Evolutionary conservation across 2,329 filamentous ascomycete genomes (phyloP).

Genomic region (Ophiostoma ulmi): DNA sequence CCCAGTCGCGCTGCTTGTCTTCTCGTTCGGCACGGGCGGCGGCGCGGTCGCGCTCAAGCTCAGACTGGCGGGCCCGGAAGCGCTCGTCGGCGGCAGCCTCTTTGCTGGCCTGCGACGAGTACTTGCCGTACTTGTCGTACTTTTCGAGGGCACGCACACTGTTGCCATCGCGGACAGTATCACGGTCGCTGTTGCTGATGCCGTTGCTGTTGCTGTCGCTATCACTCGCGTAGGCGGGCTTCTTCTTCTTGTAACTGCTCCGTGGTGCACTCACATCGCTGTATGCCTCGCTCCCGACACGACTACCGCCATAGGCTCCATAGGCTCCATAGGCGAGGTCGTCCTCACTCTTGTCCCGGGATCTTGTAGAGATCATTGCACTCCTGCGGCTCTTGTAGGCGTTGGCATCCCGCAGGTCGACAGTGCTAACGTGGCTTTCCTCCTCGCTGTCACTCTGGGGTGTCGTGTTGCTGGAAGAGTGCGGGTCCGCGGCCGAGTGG

Average conservation of each 20-base stretch:
- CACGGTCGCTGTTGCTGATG: background rate
- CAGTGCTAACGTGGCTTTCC: background rate
- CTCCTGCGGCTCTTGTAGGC: slow-evolving; percentile 1
- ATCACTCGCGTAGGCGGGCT: background rate
- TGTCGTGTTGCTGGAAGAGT: slow-evolving; percentile 22
- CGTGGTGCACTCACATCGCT: background rate
- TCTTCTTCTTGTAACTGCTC: background rate
- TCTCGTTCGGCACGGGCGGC: background rate
- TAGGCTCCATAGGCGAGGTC: slow-evolving; percentile 15
- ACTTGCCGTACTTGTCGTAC: background rate
- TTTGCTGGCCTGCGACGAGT: slow-evolving; percentile 1
- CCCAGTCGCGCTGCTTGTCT: slow-evolving; percentile 23
- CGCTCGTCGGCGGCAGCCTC: slow-evolving; percentile 14
- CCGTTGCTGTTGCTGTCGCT: slow-evolving; percentile 5
- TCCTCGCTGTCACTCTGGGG: slow-evolving; percentile 15
- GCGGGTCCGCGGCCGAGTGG: background rate
- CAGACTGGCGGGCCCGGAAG: slow-evolving; percentile 16
- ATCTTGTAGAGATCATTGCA: background rate
- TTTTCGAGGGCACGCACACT: background rate
- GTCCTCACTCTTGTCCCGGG: slow-evolving; percentile 3
- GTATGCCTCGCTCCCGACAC: background rate
- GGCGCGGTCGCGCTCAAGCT: slow-evolving; percentile 17
- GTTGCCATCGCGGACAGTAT: slow-evolving; percentile 9
- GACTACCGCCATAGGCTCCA: background rate
- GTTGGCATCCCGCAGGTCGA: background rate